Evolutionary conservation across 192 early-diverging fungal genomes (phyloP).

Genomic region (Cladochytrium replicatum): DNA sequence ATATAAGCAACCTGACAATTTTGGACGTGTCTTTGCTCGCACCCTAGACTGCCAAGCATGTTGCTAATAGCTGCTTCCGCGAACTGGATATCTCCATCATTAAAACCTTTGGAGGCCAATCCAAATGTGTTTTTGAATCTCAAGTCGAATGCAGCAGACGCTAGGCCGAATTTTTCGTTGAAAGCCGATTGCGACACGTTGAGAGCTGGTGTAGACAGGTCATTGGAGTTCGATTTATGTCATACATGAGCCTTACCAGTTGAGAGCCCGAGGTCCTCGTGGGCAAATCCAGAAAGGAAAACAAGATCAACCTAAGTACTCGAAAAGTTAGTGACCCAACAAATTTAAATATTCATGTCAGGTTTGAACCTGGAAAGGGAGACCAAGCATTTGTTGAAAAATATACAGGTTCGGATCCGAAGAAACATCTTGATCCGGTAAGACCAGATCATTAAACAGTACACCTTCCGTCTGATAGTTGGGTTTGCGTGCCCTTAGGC

Average conservation of each 20-base stretch:
- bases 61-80: conserved; percentile 70
- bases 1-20: not conserved
- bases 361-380: conserved; percentile 52
- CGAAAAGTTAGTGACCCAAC: not conserved
- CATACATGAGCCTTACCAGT: not conserved
- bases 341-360: conserved; percentile 3
- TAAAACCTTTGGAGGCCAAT: conserved; percentile 54
- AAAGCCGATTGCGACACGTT: too few species aligned
- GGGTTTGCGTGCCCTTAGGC: too few species aligned
- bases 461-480: too few species aligned
- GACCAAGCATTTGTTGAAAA: conserved; percentile 53
- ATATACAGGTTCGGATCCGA: conserved; percentile 39
- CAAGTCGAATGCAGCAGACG: conserved; percentile 43
- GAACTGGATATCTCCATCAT: conserved; percentile 50
- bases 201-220: too few species aligned
- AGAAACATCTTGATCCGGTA: conserved; percentile 5
- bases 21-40: conserved; percentile 20
- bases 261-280: conserved; percentile 8
- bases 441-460: too few species aligned
- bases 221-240: not conserved
- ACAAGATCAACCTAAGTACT: conserved; percentile 44
- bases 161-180: conserved; percentile 24
- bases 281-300: conserved; percentile 29
- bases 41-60: conserved; percentile 83
- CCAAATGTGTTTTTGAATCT: conserved; percentile 67